These are phyloP conservation scores for Epichloe hybrida DNA, from an alignment of 2,329 filamentous ascomycete genomes.

Conservation along the genomic window DNA sequence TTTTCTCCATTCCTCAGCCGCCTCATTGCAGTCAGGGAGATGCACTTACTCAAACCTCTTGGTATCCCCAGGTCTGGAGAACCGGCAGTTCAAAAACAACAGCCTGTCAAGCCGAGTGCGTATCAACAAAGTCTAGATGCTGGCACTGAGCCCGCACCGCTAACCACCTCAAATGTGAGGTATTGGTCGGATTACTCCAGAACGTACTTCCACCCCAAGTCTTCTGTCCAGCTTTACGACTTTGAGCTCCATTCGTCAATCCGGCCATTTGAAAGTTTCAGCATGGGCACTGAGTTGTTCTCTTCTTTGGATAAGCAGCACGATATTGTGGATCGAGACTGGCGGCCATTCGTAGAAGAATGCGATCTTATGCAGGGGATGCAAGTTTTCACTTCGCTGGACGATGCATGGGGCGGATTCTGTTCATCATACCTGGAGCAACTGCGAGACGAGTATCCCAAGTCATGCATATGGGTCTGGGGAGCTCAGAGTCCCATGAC, in stretches of 20 bases:
- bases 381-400: slow-evolving; percentile 57
- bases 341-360: slow-evolving; percentile 80
- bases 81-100: slow-evolving; percentile 54
- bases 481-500: slow-evolving; percentile 53
- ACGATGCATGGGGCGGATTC: slow-evolving; percentile 76
- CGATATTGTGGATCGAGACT: slow-evolving; percentile 80
- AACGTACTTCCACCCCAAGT: slow-evolving; percentile 82
- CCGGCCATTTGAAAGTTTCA: slow-evolving; percentile 83
- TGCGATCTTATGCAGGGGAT: slow-evolving; percentile 85
- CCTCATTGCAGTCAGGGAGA: not conserved
- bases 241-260: slow-evolving; percentile 70
- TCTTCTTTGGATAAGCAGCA: slow-evolving; percentile 60
- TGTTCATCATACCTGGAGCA: slow-evolving; percentile 59
- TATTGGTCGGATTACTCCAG: slow-evolving; percentile 97
- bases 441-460: slow-evolving; percentile 81
- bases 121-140: slow-evolving; percentile 73
- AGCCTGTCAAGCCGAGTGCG: slow-evolving; percentile 52
- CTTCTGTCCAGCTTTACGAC: slow-evolving; percentile 75
- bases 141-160: slow-evolving; percentile 49
- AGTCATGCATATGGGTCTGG: slow-evolving; percentile 78
- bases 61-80: slow-evolving; percentile 42
- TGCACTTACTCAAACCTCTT: not conserved
- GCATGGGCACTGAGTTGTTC: slow-evolving; percentile 70
- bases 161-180: slow-evolving; percentile 60
- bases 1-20: too few species aligned